Conservation (phyloP, 805 yeast genomes). For the Saccharomycopsis sp. region DNA sequence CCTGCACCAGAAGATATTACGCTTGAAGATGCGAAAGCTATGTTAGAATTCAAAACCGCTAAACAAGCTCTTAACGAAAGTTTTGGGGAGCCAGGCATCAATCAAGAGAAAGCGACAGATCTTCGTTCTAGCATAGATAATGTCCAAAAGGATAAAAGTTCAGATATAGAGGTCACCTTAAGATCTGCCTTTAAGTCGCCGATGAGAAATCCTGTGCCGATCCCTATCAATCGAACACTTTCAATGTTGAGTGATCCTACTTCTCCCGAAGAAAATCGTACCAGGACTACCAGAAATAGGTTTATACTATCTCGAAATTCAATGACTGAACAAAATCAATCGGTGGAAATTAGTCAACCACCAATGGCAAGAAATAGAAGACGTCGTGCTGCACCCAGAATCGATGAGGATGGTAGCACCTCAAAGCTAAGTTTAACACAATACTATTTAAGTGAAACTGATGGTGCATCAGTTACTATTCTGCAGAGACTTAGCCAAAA, state of each 20-base stretch:
- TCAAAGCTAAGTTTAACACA: not conserved
- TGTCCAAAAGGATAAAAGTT: too few relatives aligned
- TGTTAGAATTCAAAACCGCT: too few relatives aligned
- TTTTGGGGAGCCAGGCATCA: too few relatives aligned
- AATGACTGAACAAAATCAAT: not conserved
- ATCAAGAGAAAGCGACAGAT: too few relatives aligned
- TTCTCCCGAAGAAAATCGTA: conserved; percentile 5
- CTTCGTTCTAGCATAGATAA: too few relatives aligned
- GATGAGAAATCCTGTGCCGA: too few relatives aligned
- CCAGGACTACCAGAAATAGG: conserved; percentile 2
- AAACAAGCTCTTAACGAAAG: too few relatives aligned
- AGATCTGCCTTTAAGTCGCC: too few relatives aligned
- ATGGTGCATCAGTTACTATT: not conserved
- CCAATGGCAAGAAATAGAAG: not conserved
- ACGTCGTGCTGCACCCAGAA: not conserved
- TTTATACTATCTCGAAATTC: conserved; percentile 1
- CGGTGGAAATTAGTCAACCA: not conserved
- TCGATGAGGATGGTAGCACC: not conserved
- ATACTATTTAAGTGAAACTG: not conserved
- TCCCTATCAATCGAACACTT: too few relatives aligned
- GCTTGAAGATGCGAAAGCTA: too few relatives aligned
- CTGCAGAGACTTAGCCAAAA: not conserved
- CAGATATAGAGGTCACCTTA: too few relatives aligned
- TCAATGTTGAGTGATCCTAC: conserved; percentile 4
- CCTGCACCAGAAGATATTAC: too few relatives aligned